Evolutionary conservation across 192 early-diverging fungal genomes (phyloP).

Genomic region (Coemansia erecta): DNA sequence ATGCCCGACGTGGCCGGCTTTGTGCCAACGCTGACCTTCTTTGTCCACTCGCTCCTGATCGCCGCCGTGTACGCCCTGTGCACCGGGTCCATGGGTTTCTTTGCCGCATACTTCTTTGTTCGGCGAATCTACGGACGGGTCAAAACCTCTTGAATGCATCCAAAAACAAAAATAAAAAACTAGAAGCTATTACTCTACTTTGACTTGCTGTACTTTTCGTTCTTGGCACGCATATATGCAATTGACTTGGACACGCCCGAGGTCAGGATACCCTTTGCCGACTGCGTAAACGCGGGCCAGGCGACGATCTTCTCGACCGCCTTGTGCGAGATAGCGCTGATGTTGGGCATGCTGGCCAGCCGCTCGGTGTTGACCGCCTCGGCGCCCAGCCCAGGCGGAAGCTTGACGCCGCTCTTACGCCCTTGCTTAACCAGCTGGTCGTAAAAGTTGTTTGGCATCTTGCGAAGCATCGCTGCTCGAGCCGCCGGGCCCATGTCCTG

Average conservation of each 20-base stretch:
- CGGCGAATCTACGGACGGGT: constrained; percentile 45
- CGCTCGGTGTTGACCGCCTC: constrained; percentile 30
- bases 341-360: constrained; percentile 32
- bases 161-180: neutral
- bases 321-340: constrained; percentile 40
- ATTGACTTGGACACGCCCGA: constrained; percentile 71
- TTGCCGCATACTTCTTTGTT: constrained; percentile 50
- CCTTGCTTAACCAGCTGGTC: constrained; percentile 54
- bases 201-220: constrained; percentile 27
- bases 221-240: constrained; percentile 60
- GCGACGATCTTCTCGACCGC: constrained; percentile 65
- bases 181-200: neutral
- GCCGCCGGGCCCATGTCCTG: constrained; percentile 64
- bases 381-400: constrained; percentile 28
- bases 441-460: constrained; percentile 78
- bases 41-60: constrained; percentile 68
- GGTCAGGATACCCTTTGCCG: constrained; percentile 87
- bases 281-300: constrained; percentile 84
- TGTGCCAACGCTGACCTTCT: constrained; percentile 73
- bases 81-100: constrained; percentile 52
- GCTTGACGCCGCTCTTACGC: constrained; percentile 33
- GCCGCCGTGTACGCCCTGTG: constrained; percentile 58
- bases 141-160: constrained; percentile 10
- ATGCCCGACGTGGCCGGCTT: constrained; percentile 54
- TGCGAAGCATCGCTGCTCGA: constrained; percentile 68